Percentiles rank a stretch among this genome's conserved stretches.
Conservation (phyloP, 768 basidiomycete species). For the Amanita jacksonii region DNA sequence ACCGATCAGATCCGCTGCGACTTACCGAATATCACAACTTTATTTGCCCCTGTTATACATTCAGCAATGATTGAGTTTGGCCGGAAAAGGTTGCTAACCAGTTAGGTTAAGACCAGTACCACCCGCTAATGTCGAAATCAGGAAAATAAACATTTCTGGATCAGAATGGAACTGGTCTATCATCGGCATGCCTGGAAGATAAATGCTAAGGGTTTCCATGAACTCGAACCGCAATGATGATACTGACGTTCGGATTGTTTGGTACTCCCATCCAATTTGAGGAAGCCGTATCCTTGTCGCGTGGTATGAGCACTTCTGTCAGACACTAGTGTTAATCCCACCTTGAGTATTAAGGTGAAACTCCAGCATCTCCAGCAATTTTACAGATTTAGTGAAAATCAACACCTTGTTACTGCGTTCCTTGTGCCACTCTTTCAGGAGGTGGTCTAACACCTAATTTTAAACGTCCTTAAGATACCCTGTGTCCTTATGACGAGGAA, state of each 20-base stretch:
- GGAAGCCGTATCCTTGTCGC: constrained; percentile 42
- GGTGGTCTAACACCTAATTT: constrained; percentile 50
- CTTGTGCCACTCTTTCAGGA: constrained; percentile 59
- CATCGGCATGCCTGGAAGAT: constrained; percentile 66
- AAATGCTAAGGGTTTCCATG: neutral
- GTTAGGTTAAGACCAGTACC: constrained; percentile 88
- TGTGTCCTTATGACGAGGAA: neutral
- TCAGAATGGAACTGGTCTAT: constrained; percentile 80
- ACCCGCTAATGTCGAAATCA: constrained; percentile 88
- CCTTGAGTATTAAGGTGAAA: constrained; percentile 57
- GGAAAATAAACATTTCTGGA: constrained; percentile 64
- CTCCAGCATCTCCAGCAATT: constrained; percentile 78
- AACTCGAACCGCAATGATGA: neutral
- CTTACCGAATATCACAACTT: constrained; percentile 84
- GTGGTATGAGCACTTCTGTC: neutral
- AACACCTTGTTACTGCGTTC: constrained; percentile 75
- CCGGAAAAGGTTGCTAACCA: constrained; percentile 16
- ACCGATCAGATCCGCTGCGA: neutral
- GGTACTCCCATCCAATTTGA: constrained; percentile 75
- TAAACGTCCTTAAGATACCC: neutral
- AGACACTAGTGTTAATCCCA: constrained; percentile 17
- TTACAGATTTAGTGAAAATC: constrained; percentile 90
- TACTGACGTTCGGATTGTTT: constrained; percentile 54
- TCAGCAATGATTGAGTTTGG: neutral
- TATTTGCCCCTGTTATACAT: constrained; percentile 59